Evolutionary conservation across 2,329 filamentous ascomycete genomes (phyloP).

Genomic region (Scedosporium minutisporum): DNA sequence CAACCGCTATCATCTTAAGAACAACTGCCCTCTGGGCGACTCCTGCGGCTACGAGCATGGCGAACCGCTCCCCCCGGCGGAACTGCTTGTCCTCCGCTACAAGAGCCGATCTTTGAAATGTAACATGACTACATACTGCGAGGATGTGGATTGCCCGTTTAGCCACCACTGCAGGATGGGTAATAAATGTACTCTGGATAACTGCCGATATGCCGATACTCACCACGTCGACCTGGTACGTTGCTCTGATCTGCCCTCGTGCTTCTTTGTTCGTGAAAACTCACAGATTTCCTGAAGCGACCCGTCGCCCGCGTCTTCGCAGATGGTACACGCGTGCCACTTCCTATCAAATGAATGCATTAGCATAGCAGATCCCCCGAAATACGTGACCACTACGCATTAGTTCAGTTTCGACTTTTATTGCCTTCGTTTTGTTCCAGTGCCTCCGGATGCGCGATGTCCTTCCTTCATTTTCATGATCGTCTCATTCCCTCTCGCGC

Average conservation of each 20-base stretch:
- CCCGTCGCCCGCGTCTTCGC: background rate
- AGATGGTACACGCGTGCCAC: background rate
- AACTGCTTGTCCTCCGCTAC: slow-evolving; percentile 13
- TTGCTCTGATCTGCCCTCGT: background rate
- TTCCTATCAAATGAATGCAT: background rate
- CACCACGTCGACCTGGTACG: slow-evolving; percentile 14
- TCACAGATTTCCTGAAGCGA: background rate
- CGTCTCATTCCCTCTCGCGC: too few relatives aligned
- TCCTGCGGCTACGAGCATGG: slow-evolving; percentile 14
- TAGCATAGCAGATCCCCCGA: too few relatives aligned
- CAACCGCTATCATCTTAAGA: slow-evolving; percentile 14
- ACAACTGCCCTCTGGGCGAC: slow-evolving; percentile 11
- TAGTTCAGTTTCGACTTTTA: too few relatives aligned
- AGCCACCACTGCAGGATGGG: slow-evolving; percentile 15
- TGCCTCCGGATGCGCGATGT: too few relatives aligned
- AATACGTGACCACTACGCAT: too few relatives aligned
- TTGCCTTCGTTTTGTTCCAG: too few relatives aligned
- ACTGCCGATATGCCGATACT: slow-evolving; percentile 13
- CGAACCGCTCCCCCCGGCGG: slow-evolving; percentile 9
- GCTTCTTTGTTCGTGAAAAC: background rate
- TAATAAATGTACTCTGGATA: slow-evolving; percentile 10
- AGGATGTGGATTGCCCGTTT: slow-evolving; percentile 11
- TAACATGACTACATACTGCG: slow-evolving; percentile 10
- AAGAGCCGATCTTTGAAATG: slow-evolving; percentile 14
- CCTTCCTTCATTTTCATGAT: too few relatives aligned